Evolutionary conservation across 345 rosid species (phyloP).

Genomic region (Eucalyptus urophylla): DNA sequence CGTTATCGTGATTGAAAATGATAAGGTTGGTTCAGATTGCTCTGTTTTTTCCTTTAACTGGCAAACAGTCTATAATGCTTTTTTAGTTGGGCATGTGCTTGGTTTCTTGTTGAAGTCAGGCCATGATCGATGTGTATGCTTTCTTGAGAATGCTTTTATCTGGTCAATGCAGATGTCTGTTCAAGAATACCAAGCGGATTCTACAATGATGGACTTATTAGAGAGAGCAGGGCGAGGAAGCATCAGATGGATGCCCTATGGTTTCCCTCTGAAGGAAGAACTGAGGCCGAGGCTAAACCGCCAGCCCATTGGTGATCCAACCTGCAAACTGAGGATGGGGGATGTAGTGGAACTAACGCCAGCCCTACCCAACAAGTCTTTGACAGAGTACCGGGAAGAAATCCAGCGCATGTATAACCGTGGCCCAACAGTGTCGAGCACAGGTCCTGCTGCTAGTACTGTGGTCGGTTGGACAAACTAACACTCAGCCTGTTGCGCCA

Average conservation of each 20-base stretch:
- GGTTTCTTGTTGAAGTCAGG: not conserved
- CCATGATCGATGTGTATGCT: not conserved
- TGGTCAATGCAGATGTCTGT: slow-evolving; percentile 79
- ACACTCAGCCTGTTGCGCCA: not conserved
- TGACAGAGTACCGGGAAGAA: slow-evolving; percentile 84
- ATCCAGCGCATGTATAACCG: slow-evolving; percentile 83
- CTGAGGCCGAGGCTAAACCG: slow-evolving; percentile 79
- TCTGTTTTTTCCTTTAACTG: not conserved
- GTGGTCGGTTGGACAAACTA: not conserved
- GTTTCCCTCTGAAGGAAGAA: slow-evolving; percentile 72
- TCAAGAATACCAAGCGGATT: slow-evolving; percentile 67
- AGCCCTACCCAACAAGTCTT: slow-evolving; percentile 63
- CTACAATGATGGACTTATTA: slow-evolving; percentile 61
- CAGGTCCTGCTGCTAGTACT: not conserved
- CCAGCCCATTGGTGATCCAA: slow-evolving; percentile 44
- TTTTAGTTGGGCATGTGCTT: not conserved
- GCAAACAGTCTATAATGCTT: not conserved
- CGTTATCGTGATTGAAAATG: slow-evolving; percentile 67
- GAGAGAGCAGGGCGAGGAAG: slow-evolving; percentile 57
- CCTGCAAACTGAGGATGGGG: slow-evolving; percentile 76
- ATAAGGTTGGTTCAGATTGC: slow-evolving; percentile 43
- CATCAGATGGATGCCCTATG: slow-evolving; percentile 56
- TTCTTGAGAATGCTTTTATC: not conserved
- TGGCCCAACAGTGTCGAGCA: slow-evolving; percentile 12
- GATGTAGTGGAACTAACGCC: slow-evolving; percentile 96